Base-by-base conservation (phyloP, 345 rosid genomes). In the Physaria fendleri region DNA sequence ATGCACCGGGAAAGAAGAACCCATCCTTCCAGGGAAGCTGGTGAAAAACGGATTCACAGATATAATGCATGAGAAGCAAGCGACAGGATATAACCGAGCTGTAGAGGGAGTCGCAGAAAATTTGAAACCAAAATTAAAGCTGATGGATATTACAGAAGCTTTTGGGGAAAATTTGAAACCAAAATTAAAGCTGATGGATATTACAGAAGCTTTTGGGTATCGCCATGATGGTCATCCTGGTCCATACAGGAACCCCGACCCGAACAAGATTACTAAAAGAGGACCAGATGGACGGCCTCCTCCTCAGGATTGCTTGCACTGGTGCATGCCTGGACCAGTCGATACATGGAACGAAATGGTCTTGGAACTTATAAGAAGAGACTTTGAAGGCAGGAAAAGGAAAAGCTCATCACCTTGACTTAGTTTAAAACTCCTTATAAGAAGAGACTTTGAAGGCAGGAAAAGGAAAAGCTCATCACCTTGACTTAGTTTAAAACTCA, bases 311-410 rank as follows among this genome's bases (percentile, higher is more conserved):
- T 91, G 98, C 77, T 72, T 91, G 58, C 98, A 91, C 64, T 91
- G 98, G 98, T 91, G 96, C 85, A 88, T 91, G 98, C 95, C 96
- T 2, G 98, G 98, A 37, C 95, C 96, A 0, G 89, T 91, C 3
- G 98, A 91, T 50, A 81, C 82, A 18, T 91, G 98, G 96, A 91
- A 91, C 30, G 98, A 91, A 62, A 63, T 91, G 33, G 92, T 85
- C 75, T 79, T 91, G 25, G 98, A 91, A 74, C 71, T 71, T 27
- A 78, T 82, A 38, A 77, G 88, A 51, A 78, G 88, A 75, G 96
- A 91, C 57, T 76, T 45, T 14, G 86, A 84, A 48, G 72, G 69
- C 46, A 56, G 66, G 6, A 4, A 24, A 58, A 64, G 46, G 33
- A 44, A 27, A 43, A n/a, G n/a, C n/a, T 47, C 70, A 25, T 25